Evolutionary conservation across 116 monocot species (phyloP), one percentile per base, ranked within the genome.

Genomic region (Papilionanthe hybrid): DNA sequence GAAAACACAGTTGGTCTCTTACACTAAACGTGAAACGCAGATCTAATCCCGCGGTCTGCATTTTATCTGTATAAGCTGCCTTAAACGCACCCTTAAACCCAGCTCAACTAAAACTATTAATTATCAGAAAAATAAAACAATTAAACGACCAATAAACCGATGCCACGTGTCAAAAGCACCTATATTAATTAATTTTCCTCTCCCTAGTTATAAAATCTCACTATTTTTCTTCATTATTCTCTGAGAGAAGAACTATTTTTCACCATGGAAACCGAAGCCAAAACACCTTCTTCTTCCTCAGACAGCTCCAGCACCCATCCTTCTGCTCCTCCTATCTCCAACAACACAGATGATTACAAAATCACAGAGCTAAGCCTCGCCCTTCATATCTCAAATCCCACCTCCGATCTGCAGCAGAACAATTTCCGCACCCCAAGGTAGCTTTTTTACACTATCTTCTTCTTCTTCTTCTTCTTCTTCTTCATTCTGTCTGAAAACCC

Each of bases 321-420:
- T 79, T 77, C 87, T 41, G 53, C 53, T 83, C 83, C 12, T 42
- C 56, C 4, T 82, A 15, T 82, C 86, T 18, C 32, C 42, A n/a
- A 58, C 20, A 15, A 74, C 50, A 55, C n/a, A 60, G 74, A 65
- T n/a, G 69, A 69, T 76, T 85, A 85, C 79, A 67, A 82, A 71
- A 89, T 76, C 86, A 89, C 89, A 66, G 92, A 92, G 74, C 79
- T 91, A 4, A 87, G 79, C 80, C 85, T 91, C 0, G 91, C 85
- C 9, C 83, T 89, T 19, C 82, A 83, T 79, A 78, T 84, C 19
- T 86, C 91, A 22, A 75, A 79, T 15, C 79, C 84, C 13, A 79
- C 82, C 7, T 10, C 81, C 44, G 32, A 32, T 32, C 32, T 32
- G 32, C 60, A 42, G 9, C 55, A 65, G 13, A 77, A 74, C 12